Evolutionary conservation across 1,284 basidiomycete genomes (phyloP).

Genomic region (Bondarzewia mesenterica): DNA sequence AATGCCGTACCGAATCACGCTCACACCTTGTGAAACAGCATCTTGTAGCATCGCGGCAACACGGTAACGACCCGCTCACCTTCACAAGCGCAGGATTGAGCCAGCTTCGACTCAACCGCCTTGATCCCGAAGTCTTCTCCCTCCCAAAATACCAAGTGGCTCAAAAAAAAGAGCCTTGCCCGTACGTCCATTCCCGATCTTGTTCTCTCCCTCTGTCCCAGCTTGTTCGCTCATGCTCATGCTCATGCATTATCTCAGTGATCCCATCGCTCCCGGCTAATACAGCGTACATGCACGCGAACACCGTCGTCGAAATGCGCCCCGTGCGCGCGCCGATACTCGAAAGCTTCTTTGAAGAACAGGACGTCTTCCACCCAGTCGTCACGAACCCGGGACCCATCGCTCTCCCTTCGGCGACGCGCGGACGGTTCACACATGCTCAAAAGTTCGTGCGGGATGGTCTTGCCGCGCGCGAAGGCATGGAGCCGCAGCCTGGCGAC

Average conservation of each 20-base stretch:
- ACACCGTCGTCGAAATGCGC: constrained; percentile 35
- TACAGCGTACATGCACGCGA: constrained; percentile 30
- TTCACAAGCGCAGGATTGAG: constrained; percentile 72
- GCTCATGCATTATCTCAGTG: constrained; percentile 21
- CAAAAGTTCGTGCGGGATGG: constrained; percentile 15
- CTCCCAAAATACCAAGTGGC: constrained; percentile 48
- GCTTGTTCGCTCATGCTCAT: background rate
- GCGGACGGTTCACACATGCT: constrained; percentile 28
- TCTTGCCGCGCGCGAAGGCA: constrained; percentile 4
- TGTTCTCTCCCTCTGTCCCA: background rate
- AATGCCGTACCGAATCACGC: background rate
- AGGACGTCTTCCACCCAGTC: constrained; percentile 43
- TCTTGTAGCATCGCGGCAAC: constrained; percentile 53
- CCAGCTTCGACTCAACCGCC: constrained; percentile 62
- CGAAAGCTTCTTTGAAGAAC: constrained; percentile 20
- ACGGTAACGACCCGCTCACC: constrained; percentile 58
- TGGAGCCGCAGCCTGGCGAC: constrained; percentile 35
- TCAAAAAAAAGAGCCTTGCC: constrained; percentile 31
- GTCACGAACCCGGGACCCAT: constrained; percentile 19
- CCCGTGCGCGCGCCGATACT: constrained; percentile 34
- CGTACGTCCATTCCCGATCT: constrained; percentile 22
- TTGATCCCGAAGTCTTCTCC: constrained; percentile 73
- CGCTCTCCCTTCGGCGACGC: constrained; percentile 27
- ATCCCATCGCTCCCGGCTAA: constrained; percentile 42
- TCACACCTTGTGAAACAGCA: constrained; percentile 37